phyloP scores from a whole-genome alignment of 768 basidiomycete species.

The Phlebiopsis flavidoalba region DNA sequence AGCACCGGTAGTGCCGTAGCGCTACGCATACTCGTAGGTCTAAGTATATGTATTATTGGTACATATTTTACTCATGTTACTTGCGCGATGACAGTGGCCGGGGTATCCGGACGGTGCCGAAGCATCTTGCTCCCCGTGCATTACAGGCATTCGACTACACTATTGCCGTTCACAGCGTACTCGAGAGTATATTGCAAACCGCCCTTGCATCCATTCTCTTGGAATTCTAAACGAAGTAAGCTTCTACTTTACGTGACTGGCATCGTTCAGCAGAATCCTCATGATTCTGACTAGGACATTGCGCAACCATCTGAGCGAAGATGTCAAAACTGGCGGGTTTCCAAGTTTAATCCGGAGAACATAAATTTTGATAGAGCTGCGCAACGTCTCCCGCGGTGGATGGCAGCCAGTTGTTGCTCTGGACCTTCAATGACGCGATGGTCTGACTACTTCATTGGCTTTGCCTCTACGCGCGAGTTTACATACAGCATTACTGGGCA shows the following conservation, averaged over 20 bases:
- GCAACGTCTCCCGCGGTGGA: constrained; percentile 7
- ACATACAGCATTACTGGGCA: too few species aligned
- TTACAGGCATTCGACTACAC: background rate
- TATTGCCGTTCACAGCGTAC: background rate
- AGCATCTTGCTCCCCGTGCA: background rate
- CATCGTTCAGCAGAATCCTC: background rate
- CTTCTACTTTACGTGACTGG: background rate
- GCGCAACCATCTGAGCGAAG: background rate
- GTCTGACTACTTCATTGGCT: background rate
- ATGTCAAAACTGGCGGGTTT: background rate
- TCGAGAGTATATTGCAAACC: background rate
- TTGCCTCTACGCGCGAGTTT: too few species aligned
- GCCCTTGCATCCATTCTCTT: background rate
- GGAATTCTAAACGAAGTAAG: background rate
- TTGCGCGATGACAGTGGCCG: background rate
- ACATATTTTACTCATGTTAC: background rate
- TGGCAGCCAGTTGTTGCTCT: constrained; percentile 10
- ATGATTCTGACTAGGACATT: background rate
- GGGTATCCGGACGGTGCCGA: background rate
- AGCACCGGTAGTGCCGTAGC: background rate
- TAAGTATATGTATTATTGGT: background rate
- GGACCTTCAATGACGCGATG: background rate
- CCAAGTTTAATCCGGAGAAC: background rate
- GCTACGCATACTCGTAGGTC: background rate
- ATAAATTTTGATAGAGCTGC: constrained; percentile 8